Percentiles rank a stretch among this genome's conserved stretches.
Conservation (phyloP, 2,329 filamentous ascomycete genomes). For the Diaporthe ampelina region DNA sequence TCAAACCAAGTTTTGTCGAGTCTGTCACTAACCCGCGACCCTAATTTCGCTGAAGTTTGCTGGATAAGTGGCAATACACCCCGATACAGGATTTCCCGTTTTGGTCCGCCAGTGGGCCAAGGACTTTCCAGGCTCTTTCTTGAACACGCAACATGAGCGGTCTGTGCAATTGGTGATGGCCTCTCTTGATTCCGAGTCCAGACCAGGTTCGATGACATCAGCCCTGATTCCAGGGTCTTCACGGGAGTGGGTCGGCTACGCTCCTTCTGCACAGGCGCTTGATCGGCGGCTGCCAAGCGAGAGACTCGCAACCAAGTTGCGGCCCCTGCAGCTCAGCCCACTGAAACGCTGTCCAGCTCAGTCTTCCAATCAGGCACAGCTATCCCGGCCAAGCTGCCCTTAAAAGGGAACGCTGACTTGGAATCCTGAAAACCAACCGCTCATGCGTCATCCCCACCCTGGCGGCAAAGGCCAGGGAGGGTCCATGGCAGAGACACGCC, state of each 20-base stretch:
- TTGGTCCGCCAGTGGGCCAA: too few species aligned
- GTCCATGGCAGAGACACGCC: conserved; percentile 25
- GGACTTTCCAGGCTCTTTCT: background rate
- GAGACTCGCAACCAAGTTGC: conserved; percentile 29
- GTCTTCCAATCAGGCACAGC: conserved; percentile 34
- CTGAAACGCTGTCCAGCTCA: conserved; percentile 27
- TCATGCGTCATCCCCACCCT: conserved; percentile 41
- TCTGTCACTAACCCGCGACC: too few species aligned
- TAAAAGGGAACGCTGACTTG: conserved; percentile 33
- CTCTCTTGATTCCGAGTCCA: conserved; percentile 10
- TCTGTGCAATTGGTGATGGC: conserved; percentile 18
- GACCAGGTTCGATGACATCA: conserved; percentile 15
- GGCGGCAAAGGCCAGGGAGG: conserved; percentile 30
- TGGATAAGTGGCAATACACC: too few species aligned
- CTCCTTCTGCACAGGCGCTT: conserved; percentile 29
- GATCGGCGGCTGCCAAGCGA: conserved; percentile 30
- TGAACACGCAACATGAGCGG: background rate
- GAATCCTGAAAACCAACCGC: conserved; percentile 41
- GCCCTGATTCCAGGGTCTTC: conserved; percentile 11
- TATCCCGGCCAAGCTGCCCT: background rate
- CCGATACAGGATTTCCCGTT: too few species aligned
- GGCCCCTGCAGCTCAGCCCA: conserved; percentile 36
- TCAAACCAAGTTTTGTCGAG: too few species aligned
- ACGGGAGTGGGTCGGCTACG: conserved; percentile 1
- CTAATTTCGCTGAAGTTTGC: too few species aligned